A percentile compares a stretch with the other conserved stretches of the same genome.
Evolutionary conservation across 352 stramenopile species (phyloP).

Genomic region (Pythium phragmiticola): DNA sequence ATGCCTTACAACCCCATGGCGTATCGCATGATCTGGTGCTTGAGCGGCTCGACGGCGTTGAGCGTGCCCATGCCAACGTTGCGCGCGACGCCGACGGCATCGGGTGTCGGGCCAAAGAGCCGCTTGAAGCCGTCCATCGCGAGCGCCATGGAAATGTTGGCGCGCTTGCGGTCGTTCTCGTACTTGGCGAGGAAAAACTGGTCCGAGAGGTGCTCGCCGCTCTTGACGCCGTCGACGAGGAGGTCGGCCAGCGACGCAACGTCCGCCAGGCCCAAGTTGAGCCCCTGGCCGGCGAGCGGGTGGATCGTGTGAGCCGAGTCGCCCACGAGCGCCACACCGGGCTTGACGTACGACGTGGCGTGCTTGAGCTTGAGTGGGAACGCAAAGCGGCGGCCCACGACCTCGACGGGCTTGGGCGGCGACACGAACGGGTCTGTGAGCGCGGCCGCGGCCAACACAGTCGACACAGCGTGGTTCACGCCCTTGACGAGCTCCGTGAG

Average conservation of each 20-base stretch:
- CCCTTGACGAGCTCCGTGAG: conserved; percentile 77
- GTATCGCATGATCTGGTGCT: conserved; percentile 90
- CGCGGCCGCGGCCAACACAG: conserved; percentile 71
- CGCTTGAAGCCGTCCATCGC: conserved; percentile 90
- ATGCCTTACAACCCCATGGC: conserved; percentile 75
- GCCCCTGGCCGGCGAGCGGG: conserved; percentile 93
- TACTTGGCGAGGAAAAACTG: conserved; percentile 83
- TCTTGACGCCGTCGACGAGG: conserved; percentile 74
- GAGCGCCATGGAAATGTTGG: conserved; percentile 80
- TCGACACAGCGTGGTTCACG: conserved; percentile 68
- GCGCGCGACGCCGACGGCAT: conserved; percentile 68
- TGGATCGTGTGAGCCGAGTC: conserved; percentile 97
- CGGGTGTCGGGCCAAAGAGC: conserved; percentile 73
- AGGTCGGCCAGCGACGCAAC: conserved; percentile 75
- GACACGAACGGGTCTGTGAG: conserved; percentile 76
- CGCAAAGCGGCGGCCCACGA: conserved; percentile 72
- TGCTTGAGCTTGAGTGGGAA: conserved; percentile 92
- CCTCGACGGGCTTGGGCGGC: conserved; percentile 61
- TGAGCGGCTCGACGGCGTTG: conserved; percentile 85
- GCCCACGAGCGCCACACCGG: conserved; percentile 89
- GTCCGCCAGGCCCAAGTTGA: conserved; percentile 95
- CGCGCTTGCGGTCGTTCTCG: conserved; percentile 83
- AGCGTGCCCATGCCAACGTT: conserved; percentile 87
- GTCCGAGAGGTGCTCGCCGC: conserved; percentile 75
- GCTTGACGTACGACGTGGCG: conserved; percentile 83